These are phyloP conservation scores for Taiwanofungus camphoratus DNA, from an alignment of 1,284 basidiomycete species.

Conservation along the genomic window DNA sequence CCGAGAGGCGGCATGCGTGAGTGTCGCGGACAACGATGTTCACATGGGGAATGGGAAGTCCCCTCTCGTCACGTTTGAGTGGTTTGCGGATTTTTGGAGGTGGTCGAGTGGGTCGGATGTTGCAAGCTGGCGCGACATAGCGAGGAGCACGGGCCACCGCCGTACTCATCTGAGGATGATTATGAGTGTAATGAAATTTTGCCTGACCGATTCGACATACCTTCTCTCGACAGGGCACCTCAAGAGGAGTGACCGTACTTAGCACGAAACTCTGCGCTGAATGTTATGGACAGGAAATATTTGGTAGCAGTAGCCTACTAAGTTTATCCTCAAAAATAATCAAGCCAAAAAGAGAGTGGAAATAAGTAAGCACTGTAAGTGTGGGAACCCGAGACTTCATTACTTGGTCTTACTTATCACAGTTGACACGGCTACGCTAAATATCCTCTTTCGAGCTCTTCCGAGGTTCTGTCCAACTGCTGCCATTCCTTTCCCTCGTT, in stretches of 20 bases:
- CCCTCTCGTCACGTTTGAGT: constrained; percentile 42
- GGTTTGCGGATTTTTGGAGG: constrained; percentile 34
- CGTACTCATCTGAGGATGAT: constrained; percentile 20
- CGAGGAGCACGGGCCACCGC: constrained; percentile 14
- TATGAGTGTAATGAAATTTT: not conserved
- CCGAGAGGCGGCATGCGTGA: constrained; percentile 70
- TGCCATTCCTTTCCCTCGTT: constrained; percentile 23
- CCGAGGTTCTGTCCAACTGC: constrained; percentile 13
- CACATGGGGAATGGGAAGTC: constrained; percentile 64
- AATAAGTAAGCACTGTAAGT: not conserved
- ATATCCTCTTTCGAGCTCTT: not conserved
- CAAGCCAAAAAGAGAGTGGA: not conserved
- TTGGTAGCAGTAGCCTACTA: too few relatives aligned
- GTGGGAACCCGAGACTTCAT: too few relatives aligned
- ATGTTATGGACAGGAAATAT: not conserved
- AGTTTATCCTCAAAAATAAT: too few relatives aligned
- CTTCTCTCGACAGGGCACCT: not conserved
- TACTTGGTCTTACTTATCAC: too few relatives aligned
- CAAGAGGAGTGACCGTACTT: not conserved
- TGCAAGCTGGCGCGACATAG: constrained; percentile 14
- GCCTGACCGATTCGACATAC: not conserved
- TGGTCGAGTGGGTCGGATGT: constrained; percentile 22
- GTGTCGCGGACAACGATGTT: constrained; percentile 63
- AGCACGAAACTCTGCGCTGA: not conserved
- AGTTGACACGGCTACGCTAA: not conserved